Evolutionary conservation across 768 basidiomycete genomes (phyloP), one percentile per base, ranked within the genome.

Genomic region (Tricholoma matsutake): DNA sequence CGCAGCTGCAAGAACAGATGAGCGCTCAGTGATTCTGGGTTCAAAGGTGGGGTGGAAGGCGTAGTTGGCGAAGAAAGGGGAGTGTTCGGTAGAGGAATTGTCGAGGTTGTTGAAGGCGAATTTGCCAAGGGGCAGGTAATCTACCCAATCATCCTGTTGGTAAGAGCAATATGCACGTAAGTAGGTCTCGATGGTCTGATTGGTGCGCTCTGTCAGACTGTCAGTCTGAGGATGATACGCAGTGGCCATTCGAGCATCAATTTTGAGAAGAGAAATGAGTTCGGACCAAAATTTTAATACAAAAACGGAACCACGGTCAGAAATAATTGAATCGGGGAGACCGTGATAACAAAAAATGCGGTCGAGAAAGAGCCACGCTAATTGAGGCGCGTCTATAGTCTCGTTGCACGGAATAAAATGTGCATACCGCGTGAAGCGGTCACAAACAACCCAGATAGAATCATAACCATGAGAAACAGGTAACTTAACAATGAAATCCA

Each of bases 401-500:
- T 75, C 61, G 52, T 62, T 57, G 54, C 66, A 63, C 0, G 79
- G 78, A 34, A 82, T 73, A 64, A 84, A 82, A 58, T 78, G 37
- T 11, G 6, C 16, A 11, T 39, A 39, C 4, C 37, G 11, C 9
- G 11, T 16, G 10, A 39, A 39, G 73, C 3, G 22, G 22, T 25
- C 22, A 25, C 22, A 1, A 25, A 25, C 3, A 3, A 25, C 22
- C 22, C 22, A 2, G 16, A 78, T 74, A 4, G 73, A 71, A 57
- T 77, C 68, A 58, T 69, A 78, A 7, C 72, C 73, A 53, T 75
- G 65, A 9, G 76, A 76, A 1, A 57, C 52, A 0, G 78, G 79
- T 1, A 82, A 73, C 58, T 75, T 71, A 54, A 71, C 74, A 28
- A 81, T 75, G 60, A 78, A 77, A 54, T 80, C 77, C 74, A 79